These are phyloP conservation scores for Oenanthe sinensis DNA, from an alignment of 129 eudicot species.

Conservation along the genomic window DNA sequence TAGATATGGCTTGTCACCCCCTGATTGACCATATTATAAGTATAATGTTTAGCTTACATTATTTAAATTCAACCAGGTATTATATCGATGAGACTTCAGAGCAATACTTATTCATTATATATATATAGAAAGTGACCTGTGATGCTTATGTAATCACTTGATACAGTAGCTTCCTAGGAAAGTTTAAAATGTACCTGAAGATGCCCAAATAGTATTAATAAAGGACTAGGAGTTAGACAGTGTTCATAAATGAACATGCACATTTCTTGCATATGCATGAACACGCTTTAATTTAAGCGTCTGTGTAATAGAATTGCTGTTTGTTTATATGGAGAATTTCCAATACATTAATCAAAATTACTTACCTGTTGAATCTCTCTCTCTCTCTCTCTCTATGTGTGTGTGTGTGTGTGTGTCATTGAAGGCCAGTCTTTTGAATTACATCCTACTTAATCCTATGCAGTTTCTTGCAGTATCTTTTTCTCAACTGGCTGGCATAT, in stretches of 20 bases:
- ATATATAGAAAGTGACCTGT: background rate
- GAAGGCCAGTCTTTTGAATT: background rate
- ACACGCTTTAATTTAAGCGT: background rate
- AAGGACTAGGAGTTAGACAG: background rate
- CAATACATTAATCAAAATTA: background rate
- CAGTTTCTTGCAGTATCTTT: background rate
- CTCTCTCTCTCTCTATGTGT: background rate
- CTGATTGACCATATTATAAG: background rate
- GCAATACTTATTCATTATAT: background rate
- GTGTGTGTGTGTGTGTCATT: background rate
- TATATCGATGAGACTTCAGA: background rate
- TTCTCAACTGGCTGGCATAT: background rate
- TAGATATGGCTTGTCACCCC: background rate
- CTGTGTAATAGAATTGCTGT: background rate
- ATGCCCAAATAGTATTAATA: background rate
- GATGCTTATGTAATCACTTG: background rate
- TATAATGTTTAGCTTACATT: background rate
- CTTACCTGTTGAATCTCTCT: background rate
- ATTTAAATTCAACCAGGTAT: background rate
- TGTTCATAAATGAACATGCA: background rate
- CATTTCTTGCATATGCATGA: background rate
- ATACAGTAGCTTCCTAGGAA: background rate
- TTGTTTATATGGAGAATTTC: background rate
- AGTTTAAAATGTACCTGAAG: background rate
- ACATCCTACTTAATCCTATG: background rate